Conservation (phyloP, 2,329 filamentous ascomycete species). For the Fusarium nematophilum region DNA sequence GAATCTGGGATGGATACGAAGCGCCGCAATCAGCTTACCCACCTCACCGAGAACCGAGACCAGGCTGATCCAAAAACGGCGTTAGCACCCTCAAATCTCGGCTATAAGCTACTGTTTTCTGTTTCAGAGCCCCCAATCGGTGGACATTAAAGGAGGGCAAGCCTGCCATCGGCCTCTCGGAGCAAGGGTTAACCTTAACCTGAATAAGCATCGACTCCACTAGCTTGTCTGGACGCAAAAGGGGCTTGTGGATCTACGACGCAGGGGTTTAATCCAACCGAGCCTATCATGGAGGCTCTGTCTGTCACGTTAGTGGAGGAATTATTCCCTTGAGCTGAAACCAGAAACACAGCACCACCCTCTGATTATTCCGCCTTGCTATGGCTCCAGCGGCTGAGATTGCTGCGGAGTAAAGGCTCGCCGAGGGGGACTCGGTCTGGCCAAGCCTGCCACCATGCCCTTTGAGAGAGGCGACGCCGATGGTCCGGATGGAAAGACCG, state of each 20-base stretch:
- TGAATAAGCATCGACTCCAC: neutral
- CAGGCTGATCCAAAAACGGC: too few species aligned
- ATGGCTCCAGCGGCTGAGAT: neutral
- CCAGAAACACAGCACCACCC: neutral
- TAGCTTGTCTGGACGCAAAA: neutral
- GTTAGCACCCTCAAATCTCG: too few species aligned
- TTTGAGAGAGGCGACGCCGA: neutral
- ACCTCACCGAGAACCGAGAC: too few species aligned
- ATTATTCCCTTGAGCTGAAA: neutral
- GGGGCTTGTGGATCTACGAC: neutral
- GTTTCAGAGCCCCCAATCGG: too few species aligned
- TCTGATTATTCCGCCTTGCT: neutral
- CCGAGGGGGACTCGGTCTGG: too few species aligned
- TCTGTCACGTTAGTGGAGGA: slow-evolving; percentile 3
- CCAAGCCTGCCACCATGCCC: neutral
- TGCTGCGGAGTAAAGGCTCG: neutral
- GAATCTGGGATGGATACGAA: too few species aligned
- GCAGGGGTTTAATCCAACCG: neutral
- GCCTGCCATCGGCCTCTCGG: too few species aligned
- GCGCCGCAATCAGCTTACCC: too few species aligned
- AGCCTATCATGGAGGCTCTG: neutral
- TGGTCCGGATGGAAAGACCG: neutral
- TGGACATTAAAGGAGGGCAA: too few species aligned
- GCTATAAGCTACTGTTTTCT: too few species aligned
- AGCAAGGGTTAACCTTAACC: neutral